Conservation (phyloP, 148 eudicot genomes). For the Camellia granthamiana region DNA sequence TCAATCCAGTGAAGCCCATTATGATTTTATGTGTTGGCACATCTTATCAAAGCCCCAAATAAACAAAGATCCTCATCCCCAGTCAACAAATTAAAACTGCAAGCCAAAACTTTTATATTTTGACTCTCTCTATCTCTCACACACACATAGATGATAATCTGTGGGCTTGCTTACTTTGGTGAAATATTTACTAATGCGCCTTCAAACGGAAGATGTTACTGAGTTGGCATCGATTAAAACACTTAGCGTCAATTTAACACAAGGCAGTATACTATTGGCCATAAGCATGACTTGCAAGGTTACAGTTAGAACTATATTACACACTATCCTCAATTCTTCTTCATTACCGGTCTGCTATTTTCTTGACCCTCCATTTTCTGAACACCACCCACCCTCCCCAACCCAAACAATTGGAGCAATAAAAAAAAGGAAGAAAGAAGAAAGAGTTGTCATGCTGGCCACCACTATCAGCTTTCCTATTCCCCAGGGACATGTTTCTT, state of each 20-base stretch:
- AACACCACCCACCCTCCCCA: neutral
- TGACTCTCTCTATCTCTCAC: no score
- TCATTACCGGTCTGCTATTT: neutral
- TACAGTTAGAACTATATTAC: neutral
- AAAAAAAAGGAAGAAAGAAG: neutral
- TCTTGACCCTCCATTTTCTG: neutral
- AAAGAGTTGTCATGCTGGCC: neutral
- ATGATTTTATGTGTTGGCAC: no score
- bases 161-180: neutral
- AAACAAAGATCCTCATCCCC: no score
- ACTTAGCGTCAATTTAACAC: no score
- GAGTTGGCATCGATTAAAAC: no score
- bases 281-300: no score
- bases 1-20: no score
- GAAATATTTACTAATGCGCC: neutral
- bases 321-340: neutral
- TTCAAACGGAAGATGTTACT: neutral
- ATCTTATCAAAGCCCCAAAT: no score
- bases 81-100: no score
- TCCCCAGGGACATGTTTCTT: neutral
- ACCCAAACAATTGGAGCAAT: neutral
- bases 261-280: no score
- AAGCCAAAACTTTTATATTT: no score
- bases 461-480: neutral
- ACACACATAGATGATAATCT: no score